Conservation (phyloP, 163 green algal species). For the Chloromonas sp. region DNA sequence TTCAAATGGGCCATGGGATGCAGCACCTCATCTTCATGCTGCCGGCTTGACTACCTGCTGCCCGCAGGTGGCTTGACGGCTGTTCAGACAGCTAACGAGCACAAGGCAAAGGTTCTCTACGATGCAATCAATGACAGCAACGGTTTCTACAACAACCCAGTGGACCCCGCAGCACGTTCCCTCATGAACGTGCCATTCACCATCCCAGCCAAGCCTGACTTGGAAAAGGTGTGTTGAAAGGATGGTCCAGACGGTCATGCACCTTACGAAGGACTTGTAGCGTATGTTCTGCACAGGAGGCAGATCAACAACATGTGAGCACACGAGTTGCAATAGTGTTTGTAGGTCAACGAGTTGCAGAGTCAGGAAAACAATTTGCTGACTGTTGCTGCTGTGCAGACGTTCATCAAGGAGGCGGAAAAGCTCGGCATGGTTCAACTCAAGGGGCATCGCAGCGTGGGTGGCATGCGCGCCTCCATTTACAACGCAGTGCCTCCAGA, state of each 20-base stretch:
- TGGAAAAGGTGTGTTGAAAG: slow-evolving; percentile 70
- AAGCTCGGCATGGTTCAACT: slow-evolving; percentile 74
- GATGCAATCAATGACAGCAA: slow-evolving; percentile 81
- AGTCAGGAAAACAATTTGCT: too few species aligned
- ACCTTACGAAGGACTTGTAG: too few species aligned
- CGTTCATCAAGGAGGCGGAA: slow-evolving; percentile 79
- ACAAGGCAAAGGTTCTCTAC: slow-evolving; percentile 91
- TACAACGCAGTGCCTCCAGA: slow-evolving; percentile 98
- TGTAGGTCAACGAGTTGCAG: too few species aligned
- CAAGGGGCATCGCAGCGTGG: slow-evolving; percentile 97
- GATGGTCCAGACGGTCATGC: not conserved
- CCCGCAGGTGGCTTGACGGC: slow-evolving; percentile 64
- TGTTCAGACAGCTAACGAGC: slow-evolving; percentile 65
- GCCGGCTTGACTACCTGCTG: too few species aligned
- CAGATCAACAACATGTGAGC: too few species aligned
- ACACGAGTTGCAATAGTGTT: too few species aligned
- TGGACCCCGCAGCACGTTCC: slow-evolving; percentile 74
- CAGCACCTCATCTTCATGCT: too few species aligned
- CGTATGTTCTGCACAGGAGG: too few species aligned
- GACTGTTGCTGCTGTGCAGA: not conserved
- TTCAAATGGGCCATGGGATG: too few species aligned
- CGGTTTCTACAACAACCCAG: slow-evolving; percentile 92
- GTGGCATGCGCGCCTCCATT: slow-evolving; percentile 96
- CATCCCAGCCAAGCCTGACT: slow-evolving; percentile 79
- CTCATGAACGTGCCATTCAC: slow-evolving; percentile 99